Evolutionary conservation across 2,329 filamentous ascomycete species (phyloP), one percentile per base, ranked within the genome.

Genomic region (Ramichloridium luteum): DNA sequence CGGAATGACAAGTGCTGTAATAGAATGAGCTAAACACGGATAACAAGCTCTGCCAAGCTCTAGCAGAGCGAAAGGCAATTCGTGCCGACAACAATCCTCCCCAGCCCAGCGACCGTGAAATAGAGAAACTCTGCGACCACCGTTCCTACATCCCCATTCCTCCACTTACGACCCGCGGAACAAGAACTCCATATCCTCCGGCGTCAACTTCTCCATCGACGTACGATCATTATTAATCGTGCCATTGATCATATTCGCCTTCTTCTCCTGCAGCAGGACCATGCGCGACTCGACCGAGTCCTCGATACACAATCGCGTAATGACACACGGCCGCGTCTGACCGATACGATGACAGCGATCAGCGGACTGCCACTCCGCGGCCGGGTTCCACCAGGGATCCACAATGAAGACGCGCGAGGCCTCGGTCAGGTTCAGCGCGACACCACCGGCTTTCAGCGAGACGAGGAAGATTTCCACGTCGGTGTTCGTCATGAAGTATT

Each of bases 341-440:
- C 90, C 90, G 46, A 96, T 98, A 34, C 90, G 85, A 59, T 96
- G 90, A 45, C 64, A 67, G 29, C 64, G 62, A 41, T 98, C 90
- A 3, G 90, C 90, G 39, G 81, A 90, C 60, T 98, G 90, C 90
- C 90, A 98, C 61, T 98, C 90, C 0, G 88, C 88, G n/a, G 86
- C 86, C n/a, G 90, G 90, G 47, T 96, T 96, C 90, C 90, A 98
- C 90, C 90, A 96, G 22, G 16, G 25, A 22, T 38, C 20, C 26
- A 47, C 6, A 5, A 31, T 29, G 16, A 35, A 15, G 6, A 98
- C 90, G 29, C 83, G 71, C 2, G 83, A 93, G 1, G 90, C 90
- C 57, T 98, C 90, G 0, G 88, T 96, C 38, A 98, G 61, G 51
- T 98, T 98, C 41, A 98, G 65, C 1, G 90, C 90, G 0, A 98